Evolutionary conservation across 176 grass and related monocot species (phyloP), one percentile per base, ranked within the genome.

Genomic region (Dendrocalamus sinicus): DNA sequence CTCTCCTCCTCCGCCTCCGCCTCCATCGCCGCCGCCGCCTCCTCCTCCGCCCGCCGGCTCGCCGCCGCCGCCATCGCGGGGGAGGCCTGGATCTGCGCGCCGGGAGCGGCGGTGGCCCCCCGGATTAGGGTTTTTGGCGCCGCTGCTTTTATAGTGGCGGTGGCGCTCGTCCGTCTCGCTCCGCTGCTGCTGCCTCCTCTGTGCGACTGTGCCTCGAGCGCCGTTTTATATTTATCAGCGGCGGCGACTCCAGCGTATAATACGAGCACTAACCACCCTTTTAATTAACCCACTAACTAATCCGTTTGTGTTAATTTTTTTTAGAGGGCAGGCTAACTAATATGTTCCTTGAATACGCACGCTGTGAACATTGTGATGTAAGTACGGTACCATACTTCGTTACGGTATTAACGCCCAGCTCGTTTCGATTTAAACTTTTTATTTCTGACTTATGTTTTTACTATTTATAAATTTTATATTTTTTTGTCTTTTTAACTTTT

Each of bases 1-100:
- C 97, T 99, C 77, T 92, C 92, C 41, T 76, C 89, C 20, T 86
- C 91, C 60, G 87, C 91, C 86, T 85, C 81, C 10, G 46, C 55
- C 39, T 76, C 78, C 73, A 66, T 47, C 68, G 78, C 46, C 72
- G 62, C 71, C 69, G 66, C 72, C 81, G 13, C 32, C 32, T 35
- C 51, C 86, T 58, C 83, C 79, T 54, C 65, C 78, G 78, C 30
- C 85, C 82, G 76, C 55, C 73, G 81, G 81, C 61, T 80, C 80
- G 84, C 24, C 62, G 67, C 77, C 71, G 73, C 86, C 23, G 73
- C 80, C 92, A 89, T 87, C 35, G 51, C 72, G 50, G 20, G 66
- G 28, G 41, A 26, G 55, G 17, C 8, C 81, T 32, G 77, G 85
- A 91, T 91, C 89, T 88, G 85, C 19, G 75, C 58, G 3, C 73